phyloP scores from a whole-genome alignment of 805 yeast genomes.

The Candida nemodendra region DNA sequence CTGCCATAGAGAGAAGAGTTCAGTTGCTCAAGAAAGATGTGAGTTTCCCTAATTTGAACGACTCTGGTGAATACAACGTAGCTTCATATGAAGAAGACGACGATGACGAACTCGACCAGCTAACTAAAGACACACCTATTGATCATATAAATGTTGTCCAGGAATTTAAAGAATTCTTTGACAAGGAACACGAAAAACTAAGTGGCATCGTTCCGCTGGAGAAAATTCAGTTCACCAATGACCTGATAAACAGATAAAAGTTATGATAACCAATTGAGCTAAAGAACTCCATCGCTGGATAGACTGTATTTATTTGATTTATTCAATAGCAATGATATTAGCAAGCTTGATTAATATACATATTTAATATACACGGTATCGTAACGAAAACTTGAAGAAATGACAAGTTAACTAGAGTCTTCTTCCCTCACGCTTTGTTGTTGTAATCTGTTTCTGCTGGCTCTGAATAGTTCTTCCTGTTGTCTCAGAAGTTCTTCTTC shows the following conservation, averaged over 20 bases:
- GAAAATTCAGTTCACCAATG: slow-evolving; percentile 20
- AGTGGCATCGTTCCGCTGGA: slow-evolving; percentile 14
- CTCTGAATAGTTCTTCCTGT: slow-evolving; percentile 87
- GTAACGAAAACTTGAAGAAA: neutral
- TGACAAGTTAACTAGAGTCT: slow-evolving; percentile 7
- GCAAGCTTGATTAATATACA: slow-evolving; percentile 7
- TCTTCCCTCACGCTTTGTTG: slow-evolving; percentile 25
- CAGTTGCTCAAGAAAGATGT: slow-evolving; percentile 42
- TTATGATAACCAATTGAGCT: too few species aligned
- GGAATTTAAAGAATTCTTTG: slow-evolving; percentile 28
- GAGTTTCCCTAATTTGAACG: slow-evolving; percentile 31
- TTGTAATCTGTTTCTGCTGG: slow-evolving; percentile 35
- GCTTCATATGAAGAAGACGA: slow-evolving; percentile 22
- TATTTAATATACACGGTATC: slow-evolving; percentile 1
- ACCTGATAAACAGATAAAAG: slow-evolving; percentile 14
- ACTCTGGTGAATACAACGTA: slow-evolving; percentile 29
- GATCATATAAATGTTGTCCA: slow-evolving; percentile 33
- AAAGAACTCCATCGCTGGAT: too few species aligned
- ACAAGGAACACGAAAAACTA: slow-evolving; percentile 16
- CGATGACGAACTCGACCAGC: slow-evolving; percentile 31
- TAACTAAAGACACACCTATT: slow-evolving; percentile 32
- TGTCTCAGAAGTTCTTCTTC: slow-evolving; percentile 91
- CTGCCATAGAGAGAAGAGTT: slow-evolving; percentile 47
- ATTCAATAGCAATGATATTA: slow-evolving; percentile 1
- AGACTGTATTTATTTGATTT: neutral